Percentiles rank a stretch among this genome's conserved stretches.
phyloP scores from a whole-genome alignment of 1,284 basidiomycete species.

The Puccinia sorghi region DNA sequence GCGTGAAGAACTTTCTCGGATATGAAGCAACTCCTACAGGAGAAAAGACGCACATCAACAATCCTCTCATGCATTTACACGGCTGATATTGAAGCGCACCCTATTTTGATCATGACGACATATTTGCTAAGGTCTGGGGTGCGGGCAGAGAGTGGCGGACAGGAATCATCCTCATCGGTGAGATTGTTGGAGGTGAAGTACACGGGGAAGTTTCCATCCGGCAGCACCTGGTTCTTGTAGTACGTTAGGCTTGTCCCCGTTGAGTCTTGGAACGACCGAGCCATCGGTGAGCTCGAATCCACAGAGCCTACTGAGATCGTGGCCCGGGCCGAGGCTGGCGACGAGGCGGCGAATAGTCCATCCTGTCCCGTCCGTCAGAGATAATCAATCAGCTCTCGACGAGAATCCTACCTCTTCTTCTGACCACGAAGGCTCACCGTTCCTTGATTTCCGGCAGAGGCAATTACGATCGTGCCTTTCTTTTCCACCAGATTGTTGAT shows the following conservation, averaged over 20 bases:
- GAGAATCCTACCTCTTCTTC: too few relatives aligned
- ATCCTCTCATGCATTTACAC: neutral
- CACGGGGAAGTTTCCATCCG: constrained; percentile 19
- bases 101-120: constrained; percentile 33
- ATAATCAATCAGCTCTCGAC: too few relatives aligned
- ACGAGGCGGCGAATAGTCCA: constrained; percentile 17
- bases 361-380: neutral
- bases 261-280: neutral
- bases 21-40: constrained; percentile 34
- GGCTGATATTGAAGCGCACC: constrained; percentile 16
- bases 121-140: constrained; percentile 40
- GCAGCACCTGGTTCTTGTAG: constrained; percentile 20
- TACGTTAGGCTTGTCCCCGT: constrained; percentile 13
- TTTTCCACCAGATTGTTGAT: constrained; percentile 26
- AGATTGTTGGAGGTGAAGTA: constrained; percentile 34
- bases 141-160: neutral
- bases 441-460: constrained; percentile 46
- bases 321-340: constrained; percentile 27
- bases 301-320: constrained; percentile 46
- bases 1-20: constrained; percentile 30
- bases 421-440: constrained; percentile 1
- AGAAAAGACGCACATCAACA: neutral
- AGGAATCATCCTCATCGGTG: constrained; percentile 22
- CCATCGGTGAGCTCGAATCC: constrained; percentile 15
- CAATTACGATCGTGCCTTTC: constrained; percentile 8